A percentile compares a stretch with the other conserved stretches of the same genome.
Conservation (phyloP, 768 basidiomycete genomes). For the Rhodotorula graminis region DNA sequence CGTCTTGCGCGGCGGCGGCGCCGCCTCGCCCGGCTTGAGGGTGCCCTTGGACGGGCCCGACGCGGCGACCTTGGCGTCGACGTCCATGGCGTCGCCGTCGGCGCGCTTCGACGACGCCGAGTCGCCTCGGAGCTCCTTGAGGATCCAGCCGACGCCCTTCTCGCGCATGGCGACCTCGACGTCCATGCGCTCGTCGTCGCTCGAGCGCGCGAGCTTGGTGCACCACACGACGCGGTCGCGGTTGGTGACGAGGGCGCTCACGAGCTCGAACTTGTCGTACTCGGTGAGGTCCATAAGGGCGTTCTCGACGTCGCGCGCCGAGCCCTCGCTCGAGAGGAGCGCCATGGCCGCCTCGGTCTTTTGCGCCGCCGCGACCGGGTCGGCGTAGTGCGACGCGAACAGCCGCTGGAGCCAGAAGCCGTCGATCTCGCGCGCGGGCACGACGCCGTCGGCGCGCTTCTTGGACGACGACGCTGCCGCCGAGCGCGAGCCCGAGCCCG, state of each 20-base stretch:
- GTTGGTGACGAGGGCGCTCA: constrained; percentile 86
- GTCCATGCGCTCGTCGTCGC: constrained; percentile 81
- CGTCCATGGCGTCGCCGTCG: constrained; percentile 66
- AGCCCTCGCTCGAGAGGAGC: constrained; percentile 79
- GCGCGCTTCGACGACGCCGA: background rate
- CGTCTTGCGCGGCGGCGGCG: constrained; percentile 70
- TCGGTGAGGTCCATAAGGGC: constrained; percentile 95
- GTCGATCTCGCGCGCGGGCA: constrained; percentile 86
- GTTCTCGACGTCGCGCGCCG: constrained; percentile 88
- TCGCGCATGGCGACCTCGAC: constrained; percentile 98
- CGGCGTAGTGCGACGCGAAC: constrained; percentile 81
- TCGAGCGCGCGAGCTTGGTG: constrained; percentile 85
- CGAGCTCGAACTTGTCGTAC: constrained; percentile 78
- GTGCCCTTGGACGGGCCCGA: constrained; percentile 74
- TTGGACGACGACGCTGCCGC: constrained; percentile 49
- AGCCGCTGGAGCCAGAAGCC: constrained; percentile 98
- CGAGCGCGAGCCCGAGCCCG: background rate
- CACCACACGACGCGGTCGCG: constrained; percentile 96
- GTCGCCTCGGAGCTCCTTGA: constrained; percentile 76
- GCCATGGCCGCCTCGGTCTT: constrained; percentile 79
- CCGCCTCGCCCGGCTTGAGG: constrained; percentile 75
- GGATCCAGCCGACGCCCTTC: constrained; percentile 92
- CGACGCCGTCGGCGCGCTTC: constrained; percentile 63
- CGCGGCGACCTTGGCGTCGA: constrained; percentile 57
- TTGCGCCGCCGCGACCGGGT: constrained; percentile 88